phyloP scores from a whole-genome alignment of 257 asterid species.

The Ehretia macrophylla region DNA sequence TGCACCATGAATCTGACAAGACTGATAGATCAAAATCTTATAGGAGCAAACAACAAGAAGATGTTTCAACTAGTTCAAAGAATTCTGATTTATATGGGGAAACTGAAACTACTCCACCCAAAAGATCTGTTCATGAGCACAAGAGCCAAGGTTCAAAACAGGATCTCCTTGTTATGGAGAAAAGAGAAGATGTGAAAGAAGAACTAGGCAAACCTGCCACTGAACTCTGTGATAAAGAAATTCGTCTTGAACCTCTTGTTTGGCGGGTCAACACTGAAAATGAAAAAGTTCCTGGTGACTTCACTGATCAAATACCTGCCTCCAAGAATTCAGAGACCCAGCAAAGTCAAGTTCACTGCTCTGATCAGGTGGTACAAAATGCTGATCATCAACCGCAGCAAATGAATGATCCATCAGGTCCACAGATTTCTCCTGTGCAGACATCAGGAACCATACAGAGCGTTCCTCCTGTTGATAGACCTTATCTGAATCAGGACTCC shows the following conservation, averaged over 20 bases:
- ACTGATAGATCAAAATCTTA: constrained; percentile 44
- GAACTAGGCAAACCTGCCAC: constrained; percentile 25
- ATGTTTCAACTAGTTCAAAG: constrained; percentile 27
- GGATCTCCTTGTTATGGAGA: constrained; percentile 29
- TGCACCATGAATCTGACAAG: constrained; percentile 58
- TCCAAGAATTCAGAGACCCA: constrained; percentile 17
- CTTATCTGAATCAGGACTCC: constrained; percentile 23
- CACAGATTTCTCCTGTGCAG: constrained; percentile 25
- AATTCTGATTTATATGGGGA: constrained; percentile 30
- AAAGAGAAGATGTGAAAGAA: constrained; percentile 23
- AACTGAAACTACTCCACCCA: constrained; percentile 17
- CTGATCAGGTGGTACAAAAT: constrained; percentile 30
- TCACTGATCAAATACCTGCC: constrained; percentile 23
- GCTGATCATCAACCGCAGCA: constrained; percentile 33
- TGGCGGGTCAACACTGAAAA: constrained; percentile 17
- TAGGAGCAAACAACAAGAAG: constrained; percentile 46
- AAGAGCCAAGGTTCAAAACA: constrained; percentile 27
- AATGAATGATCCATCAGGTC: constrained; percentile 27
- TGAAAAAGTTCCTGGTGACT: constrained; percentile 26
- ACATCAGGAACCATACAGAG: constrained; percentile 23
- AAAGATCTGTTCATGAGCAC: constrained; percentile 21
- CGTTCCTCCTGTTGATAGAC: constrained; percentile 27
- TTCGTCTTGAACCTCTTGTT: constrained; percentile 17
- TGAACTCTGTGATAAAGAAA: constrained; percentile 26
- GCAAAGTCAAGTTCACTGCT: constrained; percentile 23